Evolutionary conservation across 306 rosid species (phyloP), one percentile per base, ranked within the genome.

Genomic region (Urtica urens): DNA sequence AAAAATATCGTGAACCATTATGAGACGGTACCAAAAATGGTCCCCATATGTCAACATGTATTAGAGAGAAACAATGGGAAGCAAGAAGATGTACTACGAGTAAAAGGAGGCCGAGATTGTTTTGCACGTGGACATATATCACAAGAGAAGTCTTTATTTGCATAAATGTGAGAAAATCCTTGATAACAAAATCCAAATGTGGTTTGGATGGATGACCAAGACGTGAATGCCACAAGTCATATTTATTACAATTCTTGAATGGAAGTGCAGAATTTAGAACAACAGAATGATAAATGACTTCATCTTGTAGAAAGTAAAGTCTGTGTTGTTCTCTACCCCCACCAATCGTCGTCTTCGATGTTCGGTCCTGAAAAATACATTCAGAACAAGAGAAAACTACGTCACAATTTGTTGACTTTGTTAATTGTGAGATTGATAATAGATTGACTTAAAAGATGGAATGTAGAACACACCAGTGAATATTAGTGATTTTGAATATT

Each of bases 41-140:
- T 7, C 64, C 64, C 49, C 49, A 47, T 35, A 59, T 48, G 1
- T 59, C 64, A 59, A 25, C n/a, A 24, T 47, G 64, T 2, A 46
- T 26, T 13, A 35, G 18, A 6, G 23, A 28, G 38, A 48, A 59
- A 3, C 45, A 37, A 14, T 23, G 23, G 25, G 23, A 12, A 56
- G 51, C n/a, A 56, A 19, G 10, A 21, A 42, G 19, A 19, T 5
- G 30, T 13, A 29, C 51, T 42, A 10, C 2, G 4, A 18, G 41
- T 1, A 43, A 56, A 42, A 18, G 51, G 12, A 20, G 29, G 37
- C 4, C 31, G 29, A 1, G 41, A 39, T 13, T 56, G 61, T 14
- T 30, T 56, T 18, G 61, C 41, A 9, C 17, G 38, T 1, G 42
- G 23, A 20, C 51, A 55, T 3, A 57, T 17, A 16, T 33, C 45